A percentile compares a stretch with the other conserved stretches of the same genome.
phyloP scores from a whole-genome alignment of 768 basidiomycete species.

The Dendrothele bispora region DNA sequence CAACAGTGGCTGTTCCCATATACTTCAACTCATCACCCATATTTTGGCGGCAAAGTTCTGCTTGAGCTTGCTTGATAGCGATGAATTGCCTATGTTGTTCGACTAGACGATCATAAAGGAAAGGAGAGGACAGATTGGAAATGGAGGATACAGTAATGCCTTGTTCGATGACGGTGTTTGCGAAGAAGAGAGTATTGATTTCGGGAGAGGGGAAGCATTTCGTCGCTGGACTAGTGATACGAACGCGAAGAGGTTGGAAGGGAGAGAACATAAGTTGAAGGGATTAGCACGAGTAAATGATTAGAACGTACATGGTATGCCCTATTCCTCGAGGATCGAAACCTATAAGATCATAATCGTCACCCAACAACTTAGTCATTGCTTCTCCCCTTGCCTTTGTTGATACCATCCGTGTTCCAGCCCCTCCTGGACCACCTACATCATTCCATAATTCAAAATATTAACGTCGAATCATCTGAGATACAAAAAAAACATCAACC shows the following conservation, averaged over 20 bases:
- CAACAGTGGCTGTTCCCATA: slow-evolving; percentile 24
- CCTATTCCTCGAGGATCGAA: slow-evolving; percentile 29
- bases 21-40: slow-evolving; percentile 22
- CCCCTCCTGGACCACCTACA: slow-evolving; percentile 25
- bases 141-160: slow-evolving; percentile 18
- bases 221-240: slow-evolving; percentile 14
- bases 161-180: slow-evolving; percentile 22
- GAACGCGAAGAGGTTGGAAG: neutral
- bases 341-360: slow-evolving; percentile 26
- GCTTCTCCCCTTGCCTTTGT: neutral
- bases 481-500: neutral
- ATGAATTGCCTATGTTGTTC: slow-evolving; percentile 18
- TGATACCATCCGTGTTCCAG: slow-evolving; percentile 20
- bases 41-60: slow-evolving; percentile 14
- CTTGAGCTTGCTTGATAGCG: slow-evolving; percentile 18
- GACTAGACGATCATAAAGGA: slow-evolving; percentile 13
- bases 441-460: no score
- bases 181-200: slow-evolving; percentile 13
- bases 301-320: slow-evolving; percentile 14
- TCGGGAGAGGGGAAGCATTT: slow-evolving; percentile 13
- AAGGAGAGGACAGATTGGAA: slow-evolving; percentile 10
- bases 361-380: slow-evolving; percentile 21
- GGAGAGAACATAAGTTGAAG: neutral
- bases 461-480: neutral
- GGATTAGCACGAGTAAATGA: neutral